Conservation (phyloP, 768 basidiomycete genomes). For the Naganishia vaughanmartiniae region DNA sequence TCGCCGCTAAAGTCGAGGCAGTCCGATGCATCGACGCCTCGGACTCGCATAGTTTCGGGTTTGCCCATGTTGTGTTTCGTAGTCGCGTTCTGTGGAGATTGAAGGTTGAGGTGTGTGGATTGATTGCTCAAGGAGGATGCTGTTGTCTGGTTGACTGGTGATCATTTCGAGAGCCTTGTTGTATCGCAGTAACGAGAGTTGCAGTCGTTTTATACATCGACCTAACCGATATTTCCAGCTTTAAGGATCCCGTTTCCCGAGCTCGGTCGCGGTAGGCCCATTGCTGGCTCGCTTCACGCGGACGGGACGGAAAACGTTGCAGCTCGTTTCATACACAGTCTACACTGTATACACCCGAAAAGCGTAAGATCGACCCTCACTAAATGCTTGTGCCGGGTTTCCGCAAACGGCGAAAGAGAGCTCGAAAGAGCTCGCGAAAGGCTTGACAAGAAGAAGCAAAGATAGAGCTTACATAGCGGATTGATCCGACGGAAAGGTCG, state of each 20-base stretch:
- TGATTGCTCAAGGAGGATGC: no score
- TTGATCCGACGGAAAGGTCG: neutral
- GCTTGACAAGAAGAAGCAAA: no score
- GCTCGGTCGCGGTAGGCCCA: neutral
- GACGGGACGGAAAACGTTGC: neutral
- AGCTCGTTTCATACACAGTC: no score
- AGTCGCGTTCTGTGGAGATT: neutral
- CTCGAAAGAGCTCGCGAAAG: no score
- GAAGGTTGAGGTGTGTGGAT: neutral
- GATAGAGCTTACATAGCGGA: no score
- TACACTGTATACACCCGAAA: no score
- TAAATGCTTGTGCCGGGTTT: no score
- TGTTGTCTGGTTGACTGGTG: neutral
- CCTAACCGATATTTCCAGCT: neutral
- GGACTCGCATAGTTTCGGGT: neutral
- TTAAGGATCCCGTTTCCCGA: neutral
- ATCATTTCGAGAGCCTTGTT: neutral
- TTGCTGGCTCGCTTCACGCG: neutral
- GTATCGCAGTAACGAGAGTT: neutral
- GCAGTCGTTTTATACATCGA: conserved; percentile 4
- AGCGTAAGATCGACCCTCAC: no score
- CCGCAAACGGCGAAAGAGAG: no score
- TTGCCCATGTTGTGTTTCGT: neutral
- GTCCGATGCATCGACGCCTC: conserved; percentile 2
- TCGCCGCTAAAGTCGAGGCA: conserved; percentile 18